Base-by-base conservation (phyloP, 768 basidiomycete species). In the Tulasnella sp. region DNA sequence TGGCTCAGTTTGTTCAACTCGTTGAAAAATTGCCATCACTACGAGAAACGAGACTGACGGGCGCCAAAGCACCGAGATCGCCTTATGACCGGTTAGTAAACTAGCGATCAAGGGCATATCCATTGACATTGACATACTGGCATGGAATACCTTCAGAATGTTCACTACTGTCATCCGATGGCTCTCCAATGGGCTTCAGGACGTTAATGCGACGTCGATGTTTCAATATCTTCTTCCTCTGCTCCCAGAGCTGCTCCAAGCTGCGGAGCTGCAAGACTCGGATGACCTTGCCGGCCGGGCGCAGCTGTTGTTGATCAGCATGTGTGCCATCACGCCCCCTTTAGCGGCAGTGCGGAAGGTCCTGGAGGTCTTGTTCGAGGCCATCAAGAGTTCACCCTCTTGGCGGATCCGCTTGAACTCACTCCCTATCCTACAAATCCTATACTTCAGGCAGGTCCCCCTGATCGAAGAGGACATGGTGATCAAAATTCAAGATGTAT, bases 381-480 rank as follows among this genome's bases (percentile, higher is more conserved):
- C 88, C 10, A 86, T 94, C 63, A 80, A 81, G 66, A 78, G 74
- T 5, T 89, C 88, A 25, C 78, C 84, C 85, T 92, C 89, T 1
- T 96, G 91, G 90, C 78, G 81, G 66, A 85, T 92, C 17, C 81
- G 91, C 25, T 73, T 92, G 59, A 90, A 92, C 69, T 86, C 87
- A 22, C 72, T 96, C 54, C 91, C 90, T 3, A 75, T 92, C 17
- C 76, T 94, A 11, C 87, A 90, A 77, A 83, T 91, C 27, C 84
- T 88, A 66, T 91, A 91, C 73, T 93, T 92, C 80, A 82, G 91
- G 45, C 86, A 91, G 68, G 75, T 88, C 8, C 85, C 87, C n/a
- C 71, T 89, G 51, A 80, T 96, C 61, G 78, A 74, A 57, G 89
- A 92, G 65, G 72, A 74, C 27, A 85, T 84, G 70, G 78, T 91